Evolutionary conservation across 2,329 filamentous ascomycete genomes (phyloP), one percentile per base, ranked within the genome.

Genomic region (Cytospora piceae): DNA sequence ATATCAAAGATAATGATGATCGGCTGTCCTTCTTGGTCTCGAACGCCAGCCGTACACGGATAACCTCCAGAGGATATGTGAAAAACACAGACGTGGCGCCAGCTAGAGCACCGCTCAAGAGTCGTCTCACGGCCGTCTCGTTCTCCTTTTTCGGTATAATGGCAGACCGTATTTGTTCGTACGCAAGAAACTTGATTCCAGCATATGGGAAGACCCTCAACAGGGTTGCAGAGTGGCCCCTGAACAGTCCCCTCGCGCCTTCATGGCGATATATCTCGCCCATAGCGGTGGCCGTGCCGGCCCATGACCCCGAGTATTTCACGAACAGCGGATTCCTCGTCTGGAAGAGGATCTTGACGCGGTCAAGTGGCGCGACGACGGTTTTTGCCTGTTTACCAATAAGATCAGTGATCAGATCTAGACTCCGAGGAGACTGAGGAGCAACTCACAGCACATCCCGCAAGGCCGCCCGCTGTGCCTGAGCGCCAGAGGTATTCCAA

Each of bases 271-370:
- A 92, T 69, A 99, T 98, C 72, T 94, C 91, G 71, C 86, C 85
- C 77, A 98, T 90, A 31, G 95, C 94, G 22, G 85, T 84, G n/a
- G 87, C 85, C 24, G 96, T 88, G 58, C 95, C 95, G 64, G 87
- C 85, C 91, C 94, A 97, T 52, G 90, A 93, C 51, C 93, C 92
- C 1, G 92, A 88, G 76, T 98, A 99, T 79, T 96, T 97, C 62
- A 90, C 86, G 76, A 97, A 99, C 71, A 95, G 90, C 3, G 95
- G 95, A 73, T 95, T 97, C 74, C 91, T 93, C 61, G 95, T 91
- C 77, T 99, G 95, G 80, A 99, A 98, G 52, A 99, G 90, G 74
- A 99, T 99, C 80, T 99, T 99, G 73, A 99, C 95, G 70, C 95
- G 90, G 79, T 99, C 95, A 69, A 99, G 90, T 29, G 95, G 95